Percentiles rank a stretch among this genome's conserved stretches.
These are phyloP conservation scores for Hypoxylon trugodes DNA, from an alignment of 495 filamentous ascomycete genomes.

Conservation along the genomic window DNA sequence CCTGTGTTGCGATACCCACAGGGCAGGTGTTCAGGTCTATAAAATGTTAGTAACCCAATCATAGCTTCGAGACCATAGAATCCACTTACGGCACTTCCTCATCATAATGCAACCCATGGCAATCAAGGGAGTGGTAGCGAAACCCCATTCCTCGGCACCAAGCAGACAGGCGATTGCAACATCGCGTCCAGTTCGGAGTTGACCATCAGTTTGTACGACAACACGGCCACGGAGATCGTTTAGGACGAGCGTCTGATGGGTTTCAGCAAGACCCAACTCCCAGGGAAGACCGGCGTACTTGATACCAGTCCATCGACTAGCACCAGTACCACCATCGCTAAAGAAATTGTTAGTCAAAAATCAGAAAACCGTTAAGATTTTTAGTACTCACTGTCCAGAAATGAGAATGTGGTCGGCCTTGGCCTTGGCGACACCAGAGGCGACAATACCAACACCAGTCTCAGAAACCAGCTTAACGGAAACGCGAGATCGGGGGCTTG, in stretches of 20 bases:
- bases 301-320: constrained; percentile 99
- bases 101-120: constrained; percentile 99
- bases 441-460: constrained; percentile 97
- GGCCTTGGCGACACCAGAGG: constrained; percentile 97
- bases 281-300: constrained; percentile 98
- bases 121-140: constrained; percentile 96
- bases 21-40: constrained; percentile 82
- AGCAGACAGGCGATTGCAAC: constrained; percentile 96
- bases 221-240: constrained; percentile 98
- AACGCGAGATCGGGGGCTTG: constrained; percentile 92
- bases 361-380: background rate
- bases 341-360: background rate
- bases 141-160: constrained; percentile 97
- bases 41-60: constrained; percentile 31
- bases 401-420: constrained; percentile 99
- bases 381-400: constrained; percentile 72
- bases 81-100: constrained; percentile 67
- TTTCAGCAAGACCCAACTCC: constrained; percentile 98
- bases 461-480: constrained; percentile 99
- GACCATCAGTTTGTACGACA: constrained; percentile 97
- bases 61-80: background rate
- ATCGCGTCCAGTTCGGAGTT: constrained; percentile 92
- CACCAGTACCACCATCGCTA: constrained; percentile 92
- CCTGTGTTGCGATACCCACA: constrained; percentile 96
- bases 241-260: constrained; percentile 97